Conservation (phyloP, 2,329 filamentous ascomycete species). For the Bertia moriformis region DNA sequence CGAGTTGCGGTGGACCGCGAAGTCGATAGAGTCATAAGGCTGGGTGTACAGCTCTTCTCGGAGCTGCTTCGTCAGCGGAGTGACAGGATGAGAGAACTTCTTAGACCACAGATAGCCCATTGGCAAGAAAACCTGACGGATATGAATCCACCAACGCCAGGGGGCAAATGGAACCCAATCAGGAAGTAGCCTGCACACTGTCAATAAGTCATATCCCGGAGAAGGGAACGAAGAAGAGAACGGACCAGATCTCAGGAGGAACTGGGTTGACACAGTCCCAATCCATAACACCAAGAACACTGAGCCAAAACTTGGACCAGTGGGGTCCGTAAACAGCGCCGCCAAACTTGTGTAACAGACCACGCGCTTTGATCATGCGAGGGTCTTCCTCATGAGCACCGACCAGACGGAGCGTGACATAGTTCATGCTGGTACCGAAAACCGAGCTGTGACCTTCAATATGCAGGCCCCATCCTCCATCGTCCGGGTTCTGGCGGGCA, state of each 20-base stretch:
- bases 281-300: constrained; percentile 43
- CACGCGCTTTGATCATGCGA: constrained; percentile 45
- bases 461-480: constrained; percentile 57
- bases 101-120: constrained; percentile 55
- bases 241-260: constrained; percentile 48
- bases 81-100: constrained; percentile 39
- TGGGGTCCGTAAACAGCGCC: constrained; percentile 51
- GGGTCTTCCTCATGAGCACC: constrained; percentile 46
- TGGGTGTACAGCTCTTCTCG: constrained; percentile 47
- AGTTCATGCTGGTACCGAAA: constrained; percentile 58
- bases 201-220: too few relatives aligned
- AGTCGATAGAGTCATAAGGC: constrained; percentile 45
- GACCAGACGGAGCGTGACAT: constrained; percentile 42
- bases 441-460: constrained; percentile 54
- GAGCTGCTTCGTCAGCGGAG: constrained; percentile 38
- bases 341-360: constrained; percentile 43
- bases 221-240: not conserved
- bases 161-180: constrained; percentile 50
- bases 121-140: constrained; percentile 51
- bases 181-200: constrained; percentile 29
- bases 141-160: constrained; percentile 59
- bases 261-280: constrained; percentile 58
- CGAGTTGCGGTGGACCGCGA: constrained; percentile 41
- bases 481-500: constrained; percentile 43
- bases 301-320: constrained; percentile 57